Percentiles rank a stretch among this genome's conserved stretches.
phyloP scores from a whole-genome alignment of 1,139 yeast species.

The Blastobotrys petasosporus region DNA sequence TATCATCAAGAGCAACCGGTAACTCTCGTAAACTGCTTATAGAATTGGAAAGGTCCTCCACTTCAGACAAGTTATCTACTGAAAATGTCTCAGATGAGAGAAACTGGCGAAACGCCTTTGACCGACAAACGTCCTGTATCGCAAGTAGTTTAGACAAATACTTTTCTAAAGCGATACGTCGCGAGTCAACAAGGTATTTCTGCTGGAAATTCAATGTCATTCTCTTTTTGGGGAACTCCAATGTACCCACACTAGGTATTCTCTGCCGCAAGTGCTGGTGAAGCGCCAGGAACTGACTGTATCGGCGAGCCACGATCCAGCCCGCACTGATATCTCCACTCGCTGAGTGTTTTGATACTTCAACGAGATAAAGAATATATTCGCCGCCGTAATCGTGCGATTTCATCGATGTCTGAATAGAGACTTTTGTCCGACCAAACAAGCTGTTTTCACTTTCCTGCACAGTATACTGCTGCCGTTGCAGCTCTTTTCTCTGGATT shows the following conservation, averaged over 20 bases:
- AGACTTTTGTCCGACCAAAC: slow-evolving; percentile 60
- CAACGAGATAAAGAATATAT: slow-evolving; percentile 66
- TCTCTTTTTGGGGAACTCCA: slow-evolving; percentile 60
- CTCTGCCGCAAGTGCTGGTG: slow-evolving; percentile 56
- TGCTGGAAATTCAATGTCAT: slow-evolving; percentile 60
- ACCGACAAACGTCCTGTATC: slow-evolving; percentile 66
- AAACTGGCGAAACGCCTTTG: slow-evolving; percentile 66
- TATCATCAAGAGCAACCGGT: not conserved
- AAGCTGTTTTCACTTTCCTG: slow-evolving; percentile 79
- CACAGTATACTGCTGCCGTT: slow-evolving; percentile 72
- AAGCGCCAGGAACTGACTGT: slow-evolving; percentile 71
- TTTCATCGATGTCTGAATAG: slow-evolving; percentile 61
- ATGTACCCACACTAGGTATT: slow-evolving; percentile 46
- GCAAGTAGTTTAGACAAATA: slow-evolving; percentile 55
- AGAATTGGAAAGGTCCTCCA: slow-evolving; percentile 4
- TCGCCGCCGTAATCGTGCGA: slow-evolving; percentile 49
- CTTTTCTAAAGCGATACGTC: slow-evolving; percentile 55
- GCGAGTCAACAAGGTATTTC: slow-evolving; percentile 54
- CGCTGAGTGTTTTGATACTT: slow-evolving; percentile 54
- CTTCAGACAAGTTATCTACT: slow-evolving; percentile 18
- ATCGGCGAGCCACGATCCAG: slow-evolving; percentile 87
- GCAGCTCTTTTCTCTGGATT: slow-evolving; percentile 61
- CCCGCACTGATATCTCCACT: slow-evolving; percentile 54
- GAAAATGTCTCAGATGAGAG: slow-evolving; percentile 65
- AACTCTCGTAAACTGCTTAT: not conserved